Evolutionary conservation across 2,329 filamentous ascomycete species (phyloP), one percentile per base, ranked within the genome.

Genomic region (Trichoderma sp.): DNA sequence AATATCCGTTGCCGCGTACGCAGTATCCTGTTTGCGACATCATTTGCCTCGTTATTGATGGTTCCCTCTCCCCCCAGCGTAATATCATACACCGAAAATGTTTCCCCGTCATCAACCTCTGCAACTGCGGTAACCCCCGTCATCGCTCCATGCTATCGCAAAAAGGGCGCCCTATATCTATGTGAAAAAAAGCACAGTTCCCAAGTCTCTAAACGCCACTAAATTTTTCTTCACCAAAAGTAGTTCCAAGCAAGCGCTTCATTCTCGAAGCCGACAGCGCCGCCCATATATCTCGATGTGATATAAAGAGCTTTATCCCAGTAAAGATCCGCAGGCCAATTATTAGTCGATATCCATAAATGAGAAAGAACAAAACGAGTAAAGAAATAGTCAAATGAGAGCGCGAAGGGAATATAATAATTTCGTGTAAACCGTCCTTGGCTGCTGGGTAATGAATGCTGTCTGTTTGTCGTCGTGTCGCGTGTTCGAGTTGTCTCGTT

Each of bases 391-490:
- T 43, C 18, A 32, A 60, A 28, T 51, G 39, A 51, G 53, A 61
- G 57, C 53, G 64, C 64, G 34, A 60, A 58, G 34, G 57, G 18
- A 58, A 32, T 34, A 63, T 62, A 26, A 62, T 62, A 39, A 26
- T 39, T 43, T 64, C 72, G 51, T n/a, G 62, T 71, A 53, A 28
- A 28, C 26, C 57, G 39, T 71, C 24, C 21, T 32, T 70, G 57
- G 72, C 69, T 64, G 65, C 64, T 53, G 51, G 61, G 51, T 65
- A 73, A 61, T 65, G 60, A 65, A 70, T 70, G 66, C 57, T 73
- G 57, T 74, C 62, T 43, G 26, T 72, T 69, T 43, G 26, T 72
- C 73, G 64, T 74, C 71, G 71, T 62, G 66, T 74, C 73, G 24
- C 73, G 36, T 70, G 39, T 62, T 53, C 21, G 36, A 61, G 57